Conservation (phyloP, 345 rosid species). For the Microcos paniculata region DNA sequence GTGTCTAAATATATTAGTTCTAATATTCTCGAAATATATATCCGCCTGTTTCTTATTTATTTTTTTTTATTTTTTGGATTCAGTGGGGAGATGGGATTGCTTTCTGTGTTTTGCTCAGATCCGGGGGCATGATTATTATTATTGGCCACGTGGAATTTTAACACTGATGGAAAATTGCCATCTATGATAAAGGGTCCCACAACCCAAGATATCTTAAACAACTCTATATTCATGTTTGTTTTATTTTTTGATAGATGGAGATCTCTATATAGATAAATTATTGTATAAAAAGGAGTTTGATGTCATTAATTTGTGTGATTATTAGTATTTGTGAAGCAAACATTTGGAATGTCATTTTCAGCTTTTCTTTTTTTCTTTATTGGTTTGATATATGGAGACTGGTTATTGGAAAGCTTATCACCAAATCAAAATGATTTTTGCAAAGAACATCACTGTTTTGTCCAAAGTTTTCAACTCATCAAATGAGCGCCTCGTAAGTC, state of each 20-base stretch:
- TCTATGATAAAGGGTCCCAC: constrained; percentile 16
- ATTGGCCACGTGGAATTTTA: constrained; percentile 30
- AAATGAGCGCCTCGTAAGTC: no score
- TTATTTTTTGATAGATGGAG: background rate
- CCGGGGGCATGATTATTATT: constrained; percentile 9
- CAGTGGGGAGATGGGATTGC: constrained; percentile 8
- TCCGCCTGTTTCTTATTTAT: constrained; percentile 21
- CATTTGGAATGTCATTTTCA: background rate
- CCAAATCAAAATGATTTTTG: background rate
- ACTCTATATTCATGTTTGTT: background rate
- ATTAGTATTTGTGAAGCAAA: background rate
- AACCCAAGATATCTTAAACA: background rate
- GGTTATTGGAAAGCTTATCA: background rate
- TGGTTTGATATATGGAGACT: background rate
- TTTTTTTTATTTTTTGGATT: background rate
- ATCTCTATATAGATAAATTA: background rate
- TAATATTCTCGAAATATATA: constrained; percentile 20
- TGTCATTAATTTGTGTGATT: background rate
- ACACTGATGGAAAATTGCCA: background rate
- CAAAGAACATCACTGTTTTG: no score
- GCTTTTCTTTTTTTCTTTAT: background rate
- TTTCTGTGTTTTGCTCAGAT: constrained; percentile 25
- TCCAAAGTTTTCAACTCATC: no score
- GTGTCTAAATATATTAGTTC: constrained; percentile 30
- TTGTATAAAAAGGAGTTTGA: background rate